A percentile compares a stretch with the other conserved stretches of the same genome.
These are phyloP conservation scores for Rhododendron vialii DNA, from an alignment of 148 eudicot genomes.

Conservation along the genomic window DNA sequence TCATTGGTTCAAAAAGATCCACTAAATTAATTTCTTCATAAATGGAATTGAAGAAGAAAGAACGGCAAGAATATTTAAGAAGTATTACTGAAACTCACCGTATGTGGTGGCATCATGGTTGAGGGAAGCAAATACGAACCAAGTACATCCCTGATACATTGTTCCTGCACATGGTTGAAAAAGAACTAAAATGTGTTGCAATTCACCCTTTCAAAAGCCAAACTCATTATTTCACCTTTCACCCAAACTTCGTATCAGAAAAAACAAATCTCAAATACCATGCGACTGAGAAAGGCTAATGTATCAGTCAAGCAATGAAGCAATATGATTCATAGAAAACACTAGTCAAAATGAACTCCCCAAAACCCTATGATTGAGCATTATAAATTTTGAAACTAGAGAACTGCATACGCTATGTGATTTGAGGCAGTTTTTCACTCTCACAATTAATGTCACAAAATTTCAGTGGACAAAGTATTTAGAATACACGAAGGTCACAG, in stretches of 20 bases:
- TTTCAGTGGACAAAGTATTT: not conserved
- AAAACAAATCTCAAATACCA: not conserved
- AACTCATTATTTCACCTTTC: no score
- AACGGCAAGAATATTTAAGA: not conserved
- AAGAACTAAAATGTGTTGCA: not conserved
- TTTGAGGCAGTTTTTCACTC: not conserved
- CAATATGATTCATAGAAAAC: not conserved
- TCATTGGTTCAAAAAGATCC: not conserved
- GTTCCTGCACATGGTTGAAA: slow-evolving; percentile 41
- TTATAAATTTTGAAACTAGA: not conserved
- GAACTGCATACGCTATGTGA: not conserved
- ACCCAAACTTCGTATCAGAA: not conserved
- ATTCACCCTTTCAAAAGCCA: not conserved
- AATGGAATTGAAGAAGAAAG: not conserved
- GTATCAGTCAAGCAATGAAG: not conserved
- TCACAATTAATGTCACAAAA: not conserved
- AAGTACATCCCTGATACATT: slow-evolving; percentile 61
- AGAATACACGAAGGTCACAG: not conserved
- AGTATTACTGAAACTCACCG: slow-evolving; percentile 35
- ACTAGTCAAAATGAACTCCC: no score
- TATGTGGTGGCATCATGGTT: slow-evolving; percentile 43
- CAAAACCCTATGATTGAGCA: not conserved
- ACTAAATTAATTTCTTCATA: not conserved
- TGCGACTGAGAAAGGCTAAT: not conserved
- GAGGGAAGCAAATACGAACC: slow-evolving; percentile 66